Base-by-base conservation (phyloP, 306 rosid genomes). In the Citrullus colocynthis region DNA sequence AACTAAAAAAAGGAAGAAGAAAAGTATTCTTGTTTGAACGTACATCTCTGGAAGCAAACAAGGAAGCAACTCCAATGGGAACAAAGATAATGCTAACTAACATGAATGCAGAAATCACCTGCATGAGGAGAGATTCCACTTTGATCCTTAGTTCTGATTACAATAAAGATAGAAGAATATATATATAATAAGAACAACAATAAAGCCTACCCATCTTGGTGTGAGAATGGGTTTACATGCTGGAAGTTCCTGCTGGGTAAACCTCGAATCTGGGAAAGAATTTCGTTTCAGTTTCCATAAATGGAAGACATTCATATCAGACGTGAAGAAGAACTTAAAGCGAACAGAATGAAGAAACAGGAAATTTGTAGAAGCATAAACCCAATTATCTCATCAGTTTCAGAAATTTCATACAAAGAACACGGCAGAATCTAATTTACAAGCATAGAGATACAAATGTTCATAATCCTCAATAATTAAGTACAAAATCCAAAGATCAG, bases 201-300 rank as follows among this genome's bases (percentile, higher is more conserved):
- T 34, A 76, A 83, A 74, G 28, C 76, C 74, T 83, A 94, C 98
- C 87, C 93, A 95, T 84, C 88, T 80, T 44, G 98, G 98, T 21
- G 98, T 94, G 41, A 94, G 98, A 85, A 94, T 94, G 16, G 98
- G 98, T 78, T 94, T 94, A 93, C 98, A 94, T 4, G 98, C 98
- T 49, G 98, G 98, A 86, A 94, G 96, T 75, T 94, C 98, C 83
- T 94, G 98, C 84, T 94, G 98, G 34, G 98, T 94, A 83, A 94
- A 94, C 83, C 84, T 90, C 34, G 98, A 94, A 86, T 94, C 98
- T 94, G 88, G 82, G 20, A 10, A 58, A 69, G 21, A 52, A 45
- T 36, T 74, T 32, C 45, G 32, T 17, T 5, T 58, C 58, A 52
- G 69, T 18, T 7, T 36, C 58, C 15, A 57, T 21, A 9, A 36